Conservation (phyloP, 495 filamentous ascomycete species). For the Astrothelium macrocarpum region DNA sequence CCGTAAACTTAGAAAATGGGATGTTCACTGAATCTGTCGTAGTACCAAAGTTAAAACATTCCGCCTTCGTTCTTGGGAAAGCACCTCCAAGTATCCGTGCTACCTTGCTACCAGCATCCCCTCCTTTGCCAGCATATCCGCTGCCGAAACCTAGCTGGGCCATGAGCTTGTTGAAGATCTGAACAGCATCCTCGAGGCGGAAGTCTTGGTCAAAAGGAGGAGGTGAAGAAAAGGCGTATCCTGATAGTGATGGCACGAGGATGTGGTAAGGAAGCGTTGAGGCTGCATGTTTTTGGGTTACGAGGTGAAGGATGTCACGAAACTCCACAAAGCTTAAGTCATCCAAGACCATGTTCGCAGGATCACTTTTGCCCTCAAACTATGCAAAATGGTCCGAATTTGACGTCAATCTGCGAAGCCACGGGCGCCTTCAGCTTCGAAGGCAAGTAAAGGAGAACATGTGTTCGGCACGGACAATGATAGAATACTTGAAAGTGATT, state of each 20-base stretch:
- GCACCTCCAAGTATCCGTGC: conserved; percentile 35
- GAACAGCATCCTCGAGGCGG: conserved; percentile 32
- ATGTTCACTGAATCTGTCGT: conserved; percentile 14
- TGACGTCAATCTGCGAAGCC: too few relatives aligned
- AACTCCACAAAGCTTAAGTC: conserved; percentile 51
- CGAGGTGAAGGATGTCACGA: conserved; percentile 36
- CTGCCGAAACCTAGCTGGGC: conserved; percentile 45
- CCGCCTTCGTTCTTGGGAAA: conserved; percentile 29
- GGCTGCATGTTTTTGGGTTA: conserved; percentile 44
- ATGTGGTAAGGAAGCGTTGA: conserved; percentile 53
- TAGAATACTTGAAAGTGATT: too few relatives aligned
- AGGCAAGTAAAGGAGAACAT: too few relatives aligned
- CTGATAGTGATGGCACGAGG: conserved; percentile 55
- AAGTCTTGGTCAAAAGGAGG: conserved; percentile 44
- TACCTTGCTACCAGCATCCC: conserved; percentile 53
- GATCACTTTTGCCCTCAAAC: too few relatives aligned
- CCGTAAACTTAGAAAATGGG: conserved; percentile 6
- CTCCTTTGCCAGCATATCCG: conserved; percentile 57
- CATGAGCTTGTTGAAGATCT: conserved; percentile 51
- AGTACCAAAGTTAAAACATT: conserved; percentile 27
- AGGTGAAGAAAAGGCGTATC: conserved; percentile 49
- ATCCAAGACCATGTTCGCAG: too few relatives aligned
- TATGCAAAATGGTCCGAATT: too few relatives aligned
- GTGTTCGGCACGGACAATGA: too few relatives aligned
- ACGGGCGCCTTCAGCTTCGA: too few relatives aligned